Evolutionary conservation across 2,329 filamentous ascomycete genomes (phyloP).

Genomic region (Fusarium sambucinum): DNA sequence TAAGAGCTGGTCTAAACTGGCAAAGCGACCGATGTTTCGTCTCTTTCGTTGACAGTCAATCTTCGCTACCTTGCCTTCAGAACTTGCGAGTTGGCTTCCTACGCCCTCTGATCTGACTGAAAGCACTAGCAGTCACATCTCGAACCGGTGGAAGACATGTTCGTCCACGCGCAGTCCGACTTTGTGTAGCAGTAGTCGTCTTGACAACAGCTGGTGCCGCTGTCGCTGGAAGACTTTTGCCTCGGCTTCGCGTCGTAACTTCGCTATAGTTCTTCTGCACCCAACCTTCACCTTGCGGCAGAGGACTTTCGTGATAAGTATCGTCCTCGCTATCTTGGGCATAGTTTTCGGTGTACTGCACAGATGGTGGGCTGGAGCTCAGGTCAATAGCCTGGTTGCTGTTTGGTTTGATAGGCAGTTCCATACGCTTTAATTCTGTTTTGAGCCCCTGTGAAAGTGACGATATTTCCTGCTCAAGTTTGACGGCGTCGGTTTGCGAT

Average conservation of each 20-base stretch:
- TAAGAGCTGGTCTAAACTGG: no score
- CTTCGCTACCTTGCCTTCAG: slow-evolving; percentile 23
- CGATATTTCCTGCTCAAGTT: slow-evolving; percentile 14
- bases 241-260: slow-evolving; percentile 37
- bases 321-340: slow-evolving; percentile 41
- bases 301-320: slow-evolving; percentile 38
- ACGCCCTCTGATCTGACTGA: slow-evolving; percentile 44
- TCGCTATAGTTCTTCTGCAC: slow-evolving; percentile 38
- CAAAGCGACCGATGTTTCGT: not conserved
- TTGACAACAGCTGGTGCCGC: slow-evolving; percentile 1
- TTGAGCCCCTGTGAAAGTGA: slow-evolving; percentile 31
- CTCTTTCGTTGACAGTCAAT: not conserved
- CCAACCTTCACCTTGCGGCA: slow-evolving; percentile 39
- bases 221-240: slow-evolving; percentile 38
- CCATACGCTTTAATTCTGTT: slow-evolving; percentile 39
- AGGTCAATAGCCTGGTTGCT: slow-evolving; percentile 52
- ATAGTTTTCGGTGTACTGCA: slow-evolving; percentile 38
- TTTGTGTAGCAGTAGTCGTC: not conserved
- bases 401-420: slow-evolving; percentile 45
- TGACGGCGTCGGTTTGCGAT: not conserved
- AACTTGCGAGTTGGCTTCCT: slow-evolving; percentile 40
- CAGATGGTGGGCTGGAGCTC: slow-evolving; percentile 46
- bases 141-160: slow-evolving; percentile 38
- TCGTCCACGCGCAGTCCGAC: slow-evolving; percentile 17
- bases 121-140: slow-evolving; percentile 39